phyloP scores from a whole-genome alignment of 2,329 filamentous ascomycete species.

The Neonectria sp. region DNA sequence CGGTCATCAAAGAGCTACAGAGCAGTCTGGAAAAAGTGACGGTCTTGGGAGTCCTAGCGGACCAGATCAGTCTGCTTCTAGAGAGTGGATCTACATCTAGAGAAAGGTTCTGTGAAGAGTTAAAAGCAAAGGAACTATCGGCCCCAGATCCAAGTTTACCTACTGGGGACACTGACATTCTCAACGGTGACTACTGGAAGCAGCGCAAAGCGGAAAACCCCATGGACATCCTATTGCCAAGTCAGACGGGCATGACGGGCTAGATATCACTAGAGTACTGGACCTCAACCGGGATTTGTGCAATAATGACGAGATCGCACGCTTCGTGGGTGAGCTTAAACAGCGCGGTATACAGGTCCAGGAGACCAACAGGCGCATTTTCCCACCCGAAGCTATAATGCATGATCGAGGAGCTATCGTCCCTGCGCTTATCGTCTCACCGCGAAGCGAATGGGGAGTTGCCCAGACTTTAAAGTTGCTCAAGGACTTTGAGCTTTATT shows the following conservation, averaged over 20 bases:
- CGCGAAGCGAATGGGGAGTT: background rate
- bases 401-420: background rate
- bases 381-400: background rate
- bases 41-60: background rate
- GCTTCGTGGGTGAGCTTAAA: background rate
- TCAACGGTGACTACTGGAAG: too few relatives aligned
- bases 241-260: background rate
- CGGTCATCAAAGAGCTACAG: background rate
- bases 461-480: background rate
- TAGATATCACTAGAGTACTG: background rate
- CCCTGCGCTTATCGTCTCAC: background rate
- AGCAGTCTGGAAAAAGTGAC: background rate
- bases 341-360: background rate
- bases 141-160: background rate
- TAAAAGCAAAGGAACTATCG: background rate
- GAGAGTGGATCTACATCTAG: background rate
- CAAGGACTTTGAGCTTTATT: background rate
- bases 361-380: background rate
- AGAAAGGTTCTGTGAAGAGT: background rate
- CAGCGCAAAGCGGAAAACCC: too few relatives aligned
- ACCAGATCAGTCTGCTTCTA: background rate
- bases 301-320: background rate
- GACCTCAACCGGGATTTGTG: background rate
- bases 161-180: background rate
- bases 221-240: background rate